Conservation (phyloP, 495 filamentous ascomycete species). For the Penicillium coprophilum region DNA sequence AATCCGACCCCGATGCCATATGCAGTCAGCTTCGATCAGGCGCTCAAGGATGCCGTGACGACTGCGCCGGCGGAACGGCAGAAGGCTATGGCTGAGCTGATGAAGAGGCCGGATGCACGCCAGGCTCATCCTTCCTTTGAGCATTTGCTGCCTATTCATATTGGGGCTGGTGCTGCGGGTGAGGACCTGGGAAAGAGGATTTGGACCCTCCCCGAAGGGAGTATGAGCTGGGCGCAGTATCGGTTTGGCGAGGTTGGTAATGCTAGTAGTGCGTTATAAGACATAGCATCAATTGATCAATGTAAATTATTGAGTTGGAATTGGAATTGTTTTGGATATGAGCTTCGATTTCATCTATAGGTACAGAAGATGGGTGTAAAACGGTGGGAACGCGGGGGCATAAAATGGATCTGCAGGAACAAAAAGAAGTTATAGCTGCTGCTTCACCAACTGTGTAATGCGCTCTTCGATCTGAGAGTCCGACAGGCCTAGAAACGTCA, state of each 20-base stretch:
- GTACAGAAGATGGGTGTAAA: slow-evolving; percentile 37
- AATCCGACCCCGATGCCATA: slow-evolving; percentile 60
- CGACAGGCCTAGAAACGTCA: slow-evolving; percentile 61
- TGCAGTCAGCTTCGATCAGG: slow-evolving; percentile 72
- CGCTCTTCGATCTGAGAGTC: slow-evolving; percentile 92
- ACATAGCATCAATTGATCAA: background rate
- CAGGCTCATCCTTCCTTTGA: slow-evolving; percentile 79
- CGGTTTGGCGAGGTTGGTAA: slow-evolving; percentile 62
- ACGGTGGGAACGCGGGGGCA: slow-evolving; percentile 30
- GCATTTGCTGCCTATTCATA: slow-evolving; percentile 75
- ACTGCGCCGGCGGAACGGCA: slow-evolving; percentile 54
- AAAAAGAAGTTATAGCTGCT: slow-evolving; percentile 33
- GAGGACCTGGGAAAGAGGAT: slow-evolving; percentile 59
- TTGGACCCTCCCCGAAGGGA: slow-evolving; percentile 66
- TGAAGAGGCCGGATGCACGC: slow-evolving; percentile 65
- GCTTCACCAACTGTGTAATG: slow-evolving; percentile 79
- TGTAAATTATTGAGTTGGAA: background rate
- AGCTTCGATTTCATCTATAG: slow-evolving; percentile 46
- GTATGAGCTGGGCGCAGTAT: slow-evolving; percentile 74
- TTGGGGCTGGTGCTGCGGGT: slow-evolving; percentile 69
- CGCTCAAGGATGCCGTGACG: slow-evolving; percentile 68
- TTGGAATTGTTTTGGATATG: slow-evolving; percentile 11
- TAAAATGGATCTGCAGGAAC: slow-evolving; percentile 23
- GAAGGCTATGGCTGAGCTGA: slow-evolving; percentile 56
- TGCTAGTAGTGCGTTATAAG: slow-evolving; percentile 22